Conservation (phyloP, 2,329 filamentous ascomycete species). For the Apiospora marii region DNA sequence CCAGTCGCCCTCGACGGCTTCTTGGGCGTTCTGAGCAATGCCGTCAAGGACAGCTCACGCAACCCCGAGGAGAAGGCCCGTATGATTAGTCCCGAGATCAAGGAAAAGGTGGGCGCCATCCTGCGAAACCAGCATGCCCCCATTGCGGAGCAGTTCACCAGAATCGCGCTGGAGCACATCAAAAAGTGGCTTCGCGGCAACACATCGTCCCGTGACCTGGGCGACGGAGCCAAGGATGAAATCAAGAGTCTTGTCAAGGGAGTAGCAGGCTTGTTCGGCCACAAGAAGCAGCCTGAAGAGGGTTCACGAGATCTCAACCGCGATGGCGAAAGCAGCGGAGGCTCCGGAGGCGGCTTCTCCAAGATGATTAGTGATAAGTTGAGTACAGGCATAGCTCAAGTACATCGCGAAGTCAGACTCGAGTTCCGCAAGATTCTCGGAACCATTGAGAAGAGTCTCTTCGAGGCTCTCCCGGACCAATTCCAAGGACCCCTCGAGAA, state of each 20-base stretch:
- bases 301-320: constrained; percentile 42
- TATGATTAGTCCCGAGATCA: constrained; percentile 55
- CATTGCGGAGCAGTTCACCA: constrained; percentile 55
- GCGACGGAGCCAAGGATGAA: constrained; percentile 53
- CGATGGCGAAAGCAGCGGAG: constrained; percentile 36
- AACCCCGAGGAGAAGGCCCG: constrained; percentile 56
- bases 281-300: constrained; percentile 45
- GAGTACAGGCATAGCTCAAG: constrained; percentile 51
- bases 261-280: constrained; percentile 50
- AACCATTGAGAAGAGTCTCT: constrained; percentile 53
- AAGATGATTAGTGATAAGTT: constrained; percentile 56
- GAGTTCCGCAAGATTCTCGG: constrained; percentile 55
- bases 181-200: constrained; percentile 55
- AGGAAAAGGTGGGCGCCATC: constrained; percentile 50
- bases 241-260: constrained; percentile 54
- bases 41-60: constrained; percentile 52
- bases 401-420: constrained; percentile 54
- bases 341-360: constrained; percentile 49
- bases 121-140: constrained; percentile 51
- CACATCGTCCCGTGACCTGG: constrained; percentile 49
- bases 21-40: constrained; percentile 51
- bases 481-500: constrained; percentile 54
- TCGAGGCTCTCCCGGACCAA: constrained; percentile 52
- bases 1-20: constrained; percentile 52
- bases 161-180: constrained; percentile 55